Evolutionary conservation across 164 flowering plant species (phyloP).

Genomic region (Berberis vulgaris): DNA sequence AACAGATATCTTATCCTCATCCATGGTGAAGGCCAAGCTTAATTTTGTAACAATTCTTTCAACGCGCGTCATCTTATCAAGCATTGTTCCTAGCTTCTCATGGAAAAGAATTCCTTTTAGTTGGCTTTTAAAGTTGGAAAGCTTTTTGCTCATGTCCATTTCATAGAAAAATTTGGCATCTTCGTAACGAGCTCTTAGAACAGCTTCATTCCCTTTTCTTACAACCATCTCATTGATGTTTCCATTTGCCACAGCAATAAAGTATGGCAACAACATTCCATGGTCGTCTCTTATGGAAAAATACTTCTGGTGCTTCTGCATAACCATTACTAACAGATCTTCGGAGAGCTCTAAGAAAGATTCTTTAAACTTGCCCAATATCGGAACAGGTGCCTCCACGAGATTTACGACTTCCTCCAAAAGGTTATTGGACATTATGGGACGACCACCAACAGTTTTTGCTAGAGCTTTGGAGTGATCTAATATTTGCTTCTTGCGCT

Average conservation of each 20-base stretch:
- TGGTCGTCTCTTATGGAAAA: constrained; percentile 57
- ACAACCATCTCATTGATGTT: constrained; percentile 61
- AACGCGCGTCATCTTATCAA: constrained; percentile 77
- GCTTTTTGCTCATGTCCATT: constrained; percentile 60
- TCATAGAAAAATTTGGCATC: constrained; percentile 98
- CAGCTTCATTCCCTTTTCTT: constrained; percentile 95
- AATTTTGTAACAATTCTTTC: constrained; percentile 43
- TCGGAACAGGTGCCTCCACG: constrained; percentile 85
- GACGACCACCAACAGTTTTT: constrained; percentile 51
- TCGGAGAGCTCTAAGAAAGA: constrained; percentile 85
- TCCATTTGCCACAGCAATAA: constrained; percentile 95
- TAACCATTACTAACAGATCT: constrained; percentile 83
- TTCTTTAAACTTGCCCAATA: constrained; percentile 73
- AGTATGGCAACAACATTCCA: constrained; percentile 71
- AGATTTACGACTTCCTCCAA: constrained; percentile 95
- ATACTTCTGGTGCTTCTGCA: constrained; percentile 97
- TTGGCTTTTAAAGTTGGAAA: constrained; percentile 60
- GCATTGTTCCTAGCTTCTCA: constrained; percentile 91
- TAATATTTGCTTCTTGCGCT: constrained; percentile 56
- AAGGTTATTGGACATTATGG: constrained; percentile 34
- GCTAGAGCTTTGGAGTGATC: constrained; percentile 50
- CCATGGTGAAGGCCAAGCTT: constrained; percentile 41
- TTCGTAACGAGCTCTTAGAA: constrained; percentile 98
- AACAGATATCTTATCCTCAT: constrained; percentile 27
- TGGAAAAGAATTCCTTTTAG: constrained; percentile 87